A percentile compares a stretch with the other conserved stretches of the same genome.
Evolutionary conservation across 2,329 filamentous ascomycete species (phyloP).

Genomic region (Penicillium sp.): DNA sequence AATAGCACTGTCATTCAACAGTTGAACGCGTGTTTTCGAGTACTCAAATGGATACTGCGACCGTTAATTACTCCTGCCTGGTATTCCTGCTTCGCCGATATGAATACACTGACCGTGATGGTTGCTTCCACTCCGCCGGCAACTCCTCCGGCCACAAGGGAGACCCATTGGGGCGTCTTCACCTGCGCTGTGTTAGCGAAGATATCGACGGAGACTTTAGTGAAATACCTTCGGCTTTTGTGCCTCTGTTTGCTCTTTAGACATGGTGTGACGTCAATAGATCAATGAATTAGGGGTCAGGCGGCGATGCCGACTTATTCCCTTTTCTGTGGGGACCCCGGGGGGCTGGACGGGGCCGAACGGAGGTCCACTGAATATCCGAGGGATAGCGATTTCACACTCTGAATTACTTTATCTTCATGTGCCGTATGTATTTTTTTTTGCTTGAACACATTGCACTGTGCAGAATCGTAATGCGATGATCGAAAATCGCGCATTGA

Average conservation of each 20-base stretch:
- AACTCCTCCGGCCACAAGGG: conserved; percentile 49
- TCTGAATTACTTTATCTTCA: background rate
- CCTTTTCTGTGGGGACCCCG: background rate
- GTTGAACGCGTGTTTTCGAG: conserved; percentile 49
- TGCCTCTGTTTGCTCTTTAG: background rate
- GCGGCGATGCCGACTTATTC: background rate
- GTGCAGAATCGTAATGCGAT: too few relatives aligned
- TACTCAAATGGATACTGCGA: conserved; percentile 62
- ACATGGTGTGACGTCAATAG: too few relatives aligned
- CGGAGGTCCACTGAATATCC: background rate
- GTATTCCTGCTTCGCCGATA: too few relatives aligned
- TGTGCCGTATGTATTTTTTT: background rate
- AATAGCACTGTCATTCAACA: conserved; percentile 7
- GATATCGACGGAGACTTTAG: background rate
- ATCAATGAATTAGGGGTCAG: background rate
- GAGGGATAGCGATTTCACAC: background rate
- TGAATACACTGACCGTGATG: conserved; percentile 40
- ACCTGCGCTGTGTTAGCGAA: conserved; percentile 4
- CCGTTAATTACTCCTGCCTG: background rate
- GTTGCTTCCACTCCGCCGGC: conserved; percentile 54
- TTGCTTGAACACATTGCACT: background rate
- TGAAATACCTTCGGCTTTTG: background rate
- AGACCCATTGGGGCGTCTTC: conserved; percentile 42
- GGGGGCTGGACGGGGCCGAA: background rate
- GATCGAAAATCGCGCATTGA: too few relatives aligned